Conservation (phyloP, 2,329 filamentous ascomycete genomes). For the Penicillium nordicum region DNA sequence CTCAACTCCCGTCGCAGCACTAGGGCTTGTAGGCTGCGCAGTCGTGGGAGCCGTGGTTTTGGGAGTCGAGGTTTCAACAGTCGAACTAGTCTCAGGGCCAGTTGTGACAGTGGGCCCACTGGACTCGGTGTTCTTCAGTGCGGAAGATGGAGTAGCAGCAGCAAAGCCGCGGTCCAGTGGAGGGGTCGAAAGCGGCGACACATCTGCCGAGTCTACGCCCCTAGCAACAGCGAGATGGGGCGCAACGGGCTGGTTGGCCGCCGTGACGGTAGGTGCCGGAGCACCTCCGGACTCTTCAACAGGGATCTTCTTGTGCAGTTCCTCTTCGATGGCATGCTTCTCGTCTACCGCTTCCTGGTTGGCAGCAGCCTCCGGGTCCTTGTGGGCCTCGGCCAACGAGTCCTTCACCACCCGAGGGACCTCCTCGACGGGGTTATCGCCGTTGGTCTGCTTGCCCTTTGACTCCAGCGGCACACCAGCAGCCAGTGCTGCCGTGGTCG, state of each 20-base stretch:
- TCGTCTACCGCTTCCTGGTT: slow-evolving; percentile 67
- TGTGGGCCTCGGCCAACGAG: slow-evolving; percentile 50
- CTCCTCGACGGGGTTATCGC: slow-evolving; percentile 23
- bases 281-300: slow-evolving; percentile 36
- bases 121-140: slow-evolving; percentile 2
- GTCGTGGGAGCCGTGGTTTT: neutral
- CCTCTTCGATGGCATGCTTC: slow-evolving; percentile 70
- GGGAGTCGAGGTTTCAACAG: slow-evolving; percentile 18
- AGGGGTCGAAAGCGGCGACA: slow-evolving; percentile 28
- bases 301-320: slow-evolving; percentile 59
- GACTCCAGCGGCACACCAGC: slow-evolving; percentile 45
- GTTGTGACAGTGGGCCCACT: slow-evolving; percentile 18
- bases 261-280: slow-evolving; percentile 42
- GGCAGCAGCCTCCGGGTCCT: slow-evolving; percentile 67
- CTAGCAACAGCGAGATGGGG: slow-evolving; percentile 26
- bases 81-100: slow-evolving; percentile 12
- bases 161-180: slow-evolving; percentile 17
- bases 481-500: slow-evolving; percentile 47
- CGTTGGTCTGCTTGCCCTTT: slow-evolving; percentile 24
- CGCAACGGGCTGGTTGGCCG: slow-evolving; percentile 38
- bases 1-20: slow-evolving; percentile 26
- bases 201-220: slow-evolving; percentile 23
- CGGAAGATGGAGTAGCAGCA: slow-evolving; percentile 12
- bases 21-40: slow-evolving; percentile 16
- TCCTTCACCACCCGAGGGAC: slow-evolving; percentile 47